phyloP scores from a whole-genome alignment of 495 filamentous ascomycete species.

The Neurospora sp. region DNA sequence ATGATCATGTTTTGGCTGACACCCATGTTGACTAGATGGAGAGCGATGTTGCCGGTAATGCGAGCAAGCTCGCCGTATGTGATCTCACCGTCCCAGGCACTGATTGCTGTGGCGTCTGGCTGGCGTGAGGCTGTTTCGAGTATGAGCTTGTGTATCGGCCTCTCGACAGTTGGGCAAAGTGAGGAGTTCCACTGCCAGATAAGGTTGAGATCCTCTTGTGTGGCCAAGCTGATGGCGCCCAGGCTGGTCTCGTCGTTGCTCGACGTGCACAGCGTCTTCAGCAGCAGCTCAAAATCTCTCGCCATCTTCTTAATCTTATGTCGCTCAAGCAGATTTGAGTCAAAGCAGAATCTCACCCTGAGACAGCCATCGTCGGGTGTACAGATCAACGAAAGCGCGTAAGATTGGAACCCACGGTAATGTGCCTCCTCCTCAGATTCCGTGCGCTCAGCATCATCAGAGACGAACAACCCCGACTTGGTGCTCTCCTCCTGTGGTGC shows the following conservation, averaged over 20 bases:
- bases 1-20: slow-evolving; percentile 41
- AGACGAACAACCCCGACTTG: background rate
- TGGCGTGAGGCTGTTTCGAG: slow-evolving; percentile 33
- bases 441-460: background rate
- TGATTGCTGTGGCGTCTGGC: slow-evolving; percentile 17
- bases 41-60: slow-evolving; percentile 26
- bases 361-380: background rate
- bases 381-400: background rate
- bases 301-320: no score
- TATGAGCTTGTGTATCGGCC: slow-evolving; percentile 30
- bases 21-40: slow-evolving; percentile 23
- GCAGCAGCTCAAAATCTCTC: slow-evolving; percentile 15
- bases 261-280: slow-evolving; percentile 1
- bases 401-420: background rate
- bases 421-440: background rate
- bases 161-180: slow-evolving; percentile 21
- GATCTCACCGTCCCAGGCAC: slow-evolving; percentile 48
- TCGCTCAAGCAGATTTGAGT: no score
- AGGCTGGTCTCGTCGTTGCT: slow-evolving; percentile 7
- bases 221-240: slow-evolving; percentile 15
- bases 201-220: slow-evolving; percentile 15
- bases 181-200: slow-evolving; percentile 25
- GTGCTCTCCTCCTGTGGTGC: background rate
- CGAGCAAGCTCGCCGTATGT: slow-evolving; percentile 44
- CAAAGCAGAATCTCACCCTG: slow-evolving; percentile 10